A percentile compares a stretch with the other conserved stretches of the same genome.
These are phyloP conservation scores for Podospora bellae-mahoneyi DNA, from an alignment of 495 filamentous ascomycete species.

Conservation along the genomic window DNA sequence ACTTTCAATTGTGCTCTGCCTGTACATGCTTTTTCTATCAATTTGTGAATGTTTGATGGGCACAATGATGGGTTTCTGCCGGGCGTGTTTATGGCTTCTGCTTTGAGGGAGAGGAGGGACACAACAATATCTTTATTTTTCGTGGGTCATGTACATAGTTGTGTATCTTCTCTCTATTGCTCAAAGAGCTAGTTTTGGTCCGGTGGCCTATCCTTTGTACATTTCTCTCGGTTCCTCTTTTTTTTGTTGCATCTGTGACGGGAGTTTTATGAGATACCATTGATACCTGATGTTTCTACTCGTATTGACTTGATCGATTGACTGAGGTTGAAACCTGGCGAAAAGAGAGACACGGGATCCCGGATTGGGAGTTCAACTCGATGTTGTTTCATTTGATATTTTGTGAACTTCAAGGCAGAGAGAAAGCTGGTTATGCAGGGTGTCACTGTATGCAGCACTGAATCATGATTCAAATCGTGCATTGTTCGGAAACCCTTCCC, in stretches of 20 bases:
- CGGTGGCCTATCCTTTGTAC: slow-evolving; percentile 5
- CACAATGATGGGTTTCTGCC: neutral
- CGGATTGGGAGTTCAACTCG: neutral
- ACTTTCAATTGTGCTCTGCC: slow-evolving; percentile 13
- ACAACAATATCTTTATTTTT: neutral
- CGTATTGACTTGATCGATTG: neutral
- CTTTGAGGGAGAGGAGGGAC: neutral
- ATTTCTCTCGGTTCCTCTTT: neutral
- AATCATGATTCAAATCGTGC: neutral
- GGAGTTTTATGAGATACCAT: neutral
- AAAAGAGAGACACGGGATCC: slow-evolving; percentile 1
- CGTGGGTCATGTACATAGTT: slow-evolving; percentile 5
- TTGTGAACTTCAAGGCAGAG: neutral
- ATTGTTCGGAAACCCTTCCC: neutral
- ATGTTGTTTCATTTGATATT: slow-evolving; percentile 1
- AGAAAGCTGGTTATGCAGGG: neutral
- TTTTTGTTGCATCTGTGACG: slow-evolving; percentile 1
- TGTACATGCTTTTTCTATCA: neutral
- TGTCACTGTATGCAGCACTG: neutral
- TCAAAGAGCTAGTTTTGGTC: slow-evolving; percentile 7
- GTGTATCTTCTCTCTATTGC: slow-evolving; percentile 1
- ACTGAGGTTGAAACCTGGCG: neutral
- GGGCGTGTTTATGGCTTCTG: neutral
- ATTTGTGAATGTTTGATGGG: neutral
- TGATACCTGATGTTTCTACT: neutral